Percentiles rank a stretch among this genome's conserved stretches.
Conservation (phyloP, 768 basidiomycete genomes). For the Calvatia gigantea region DNA sequence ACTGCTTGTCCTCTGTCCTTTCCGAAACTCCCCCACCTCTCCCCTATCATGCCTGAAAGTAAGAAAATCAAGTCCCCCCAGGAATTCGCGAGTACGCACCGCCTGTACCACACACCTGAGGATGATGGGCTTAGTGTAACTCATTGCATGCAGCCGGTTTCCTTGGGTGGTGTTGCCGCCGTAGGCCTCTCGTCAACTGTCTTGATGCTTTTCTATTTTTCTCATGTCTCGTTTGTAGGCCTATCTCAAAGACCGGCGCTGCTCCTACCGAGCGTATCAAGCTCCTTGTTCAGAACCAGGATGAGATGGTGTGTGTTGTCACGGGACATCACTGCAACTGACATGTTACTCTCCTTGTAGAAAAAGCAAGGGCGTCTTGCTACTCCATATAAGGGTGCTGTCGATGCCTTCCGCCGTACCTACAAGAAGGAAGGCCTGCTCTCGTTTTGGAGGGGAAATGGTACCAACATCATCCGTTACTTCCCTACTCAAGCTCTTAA, state of each 20-base stretch:
- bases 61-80: constrained; percentile 87
- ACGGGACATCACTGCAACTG: constrained; percentile 16
- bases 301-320: constrained; percentile 82
- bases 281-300: constrained; percentile 97
- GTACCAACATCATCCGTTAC: constrained; percentile 99
- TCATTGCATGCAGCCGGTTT: constrained; percentile 66
- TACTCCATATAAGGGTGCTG: constrained; percentile 93
- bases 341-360: constrained; percentile 44
- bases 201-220: constrained; percentile 2
- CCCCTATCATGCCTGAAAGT: constrained; percentile 81
- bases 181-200: constrained; percentile 39
- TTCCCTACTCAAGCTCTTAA: constrained; percentile 99
- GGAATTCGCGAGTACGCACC: constrained; percentile 78
- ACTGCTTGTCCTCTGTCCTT: too few species aligned
- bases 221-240: constrained; percentile 51
- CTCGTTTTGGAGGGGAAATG: constrained; percentile 99
- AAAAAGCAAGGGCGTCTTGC: constrained; percentile 99
- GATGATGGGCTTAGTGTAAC: constrained; percentile 12
- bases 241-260: constrained; percentile 97
- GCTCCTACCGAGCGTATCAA: constrained; percentile 99
- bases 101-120: constrained; percentile 14
- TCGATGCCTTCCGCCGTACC: constrained; percentile 88
- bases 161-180: constrained; percentile 94
- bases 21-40: too few species aligned
- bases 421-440: constrained; percentile 94